phyloP scores from a whole-genome alignment of 106 monocot genomes.

The Narthecium ossifragum region DNA sequence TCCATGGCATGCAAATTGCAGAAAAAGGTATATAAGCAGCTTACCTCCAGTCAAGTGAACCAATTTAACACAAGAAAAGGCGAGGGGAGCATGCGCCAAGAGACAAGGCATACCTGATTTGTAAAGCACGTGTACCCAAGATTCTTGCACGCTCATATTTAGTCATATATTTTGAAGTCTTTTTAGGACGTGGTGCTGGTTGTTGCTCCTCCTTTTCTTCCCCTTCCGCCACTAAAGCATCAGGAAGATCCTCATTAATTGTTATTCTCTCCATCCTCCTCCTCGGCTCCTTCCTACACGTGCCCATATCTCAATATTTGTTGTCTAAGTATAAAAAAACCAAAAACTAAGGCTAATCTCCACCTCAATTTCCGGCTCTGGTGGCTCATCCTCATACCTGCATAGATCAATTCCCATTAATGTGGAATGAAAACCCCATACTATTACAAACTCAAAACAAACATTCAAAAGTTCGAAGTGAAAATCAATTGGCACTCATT shows the following conservation, averaged over 20 bases:
- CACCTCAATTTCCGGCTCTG: slow-evolving; percentile 91
- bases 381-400: slow-evolving; percentile 94
- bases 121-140: slow-evolving; percentile 68
- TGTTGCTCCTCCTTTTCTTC: slow-evolving; percentile 46
- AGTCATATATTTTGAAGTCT: slow-evolving; percentile 78
- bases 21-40: not conserved
- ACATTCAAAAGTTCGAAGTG: not conserved
- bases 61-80: not conserved
- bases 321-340: not conserved
- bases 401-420: not conserved
- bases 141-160: slow-evolving; percentile 80
- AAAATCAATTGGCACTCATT: too few species aligned
- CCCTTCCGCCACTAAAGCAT: slow-evolving; percentile 39
- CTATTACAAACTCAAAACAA: too few species aligned
- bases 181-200: slow-evolving; percentile 33
- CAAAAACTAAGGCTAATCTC: not conserved
- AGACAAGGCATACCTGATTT: slow-evolving; percentile 38
- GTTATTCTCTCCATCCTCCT: slow-evolving; percentile 61
- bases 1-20: not conserved
- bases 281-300: slow-evolving; percentile 65
- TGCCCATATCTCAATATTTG: not conserved
- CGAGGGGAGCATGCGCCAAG: too few species aligned
- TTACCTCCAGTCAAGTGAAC: slow-evolving; percentile 41
- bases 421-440: not conserved
- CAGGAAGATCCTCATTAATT: slow-evolving; percentile 72